These are phyloP conservation scores for Xylaria acuta DNA, from an alignment of 495 filamentous ascomycete genomes.

Conservation along the genomic window DNA sequence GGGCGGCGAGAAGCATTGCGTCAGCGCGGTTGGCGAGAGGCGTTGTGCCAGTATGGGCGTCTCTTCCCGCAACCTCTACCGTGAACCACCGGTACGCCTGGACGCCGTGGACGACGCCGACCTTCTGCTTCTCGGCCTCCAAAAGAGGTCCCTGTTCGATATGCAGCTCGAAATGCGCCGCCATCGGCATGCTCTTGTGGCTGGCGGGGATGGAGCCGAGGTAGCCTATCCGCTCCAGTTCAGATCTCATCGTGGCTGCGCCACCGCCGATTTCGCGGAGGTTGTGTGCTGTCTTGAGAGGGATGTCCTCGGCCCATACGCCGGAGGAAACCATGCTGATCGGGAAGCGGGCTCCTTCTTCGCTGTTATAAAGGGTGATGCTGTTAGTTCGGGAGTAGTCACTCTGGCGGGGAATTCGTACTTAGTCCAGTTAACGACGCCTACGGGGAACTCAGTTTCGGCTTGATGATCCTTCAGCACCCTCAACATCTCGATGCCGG, in stretches of 20 bases:
- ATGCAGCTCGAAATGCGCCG: constrained; percentile 83
- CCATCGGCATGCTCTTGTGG: constrained; percentile 69
- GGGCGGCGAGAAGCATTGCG: constrained; percentile 55
- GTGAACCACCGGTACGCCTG: constrained; percentile 74
- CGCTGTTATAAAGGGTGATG: too few relatives aligned
- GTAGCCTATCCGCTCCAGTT: constrained; percentile 74
- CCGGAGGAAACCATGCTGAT: constrained; percentile 78
- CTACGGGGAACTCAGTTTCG: constrained; percentile 73
- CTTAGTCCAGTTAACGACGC: constrained; percentile 85
- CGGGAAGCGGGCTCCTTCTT: constrained; percentile 83
- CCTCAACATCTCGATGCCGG: constrained; percentile 65
- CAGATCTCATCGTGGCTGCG: constrained; percentile 67
- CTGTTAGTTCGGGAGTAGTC: too few relatives aligned
- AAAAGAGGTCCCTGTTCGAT: constrained; percentile 81
- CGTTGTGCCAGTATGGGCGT: constrained; percentile 78
- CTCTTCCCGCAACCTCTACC: constrained; percentile 66
- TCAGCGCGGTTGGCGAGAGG: constrained; percentile 62
- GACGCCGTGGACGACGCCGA: constrained; percentile 74
- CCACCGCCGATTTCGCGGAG: constrained; percentile 61
- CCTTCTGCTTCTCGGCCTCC: constrained; percentile 61
- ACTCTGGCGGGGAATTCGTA: constrained; percentile 56
- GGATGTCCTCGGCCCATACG: constrained; percentile 75
- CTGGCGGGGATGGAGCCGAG: constrained; percentile 64
- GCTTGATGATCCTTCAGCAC: constrained; percentile 70
- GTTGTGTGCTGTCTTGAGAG: constrained; percentile 66